Conservation (phyloP, 805 yeast genomes). For the Alloascoidea africana region DNA sequence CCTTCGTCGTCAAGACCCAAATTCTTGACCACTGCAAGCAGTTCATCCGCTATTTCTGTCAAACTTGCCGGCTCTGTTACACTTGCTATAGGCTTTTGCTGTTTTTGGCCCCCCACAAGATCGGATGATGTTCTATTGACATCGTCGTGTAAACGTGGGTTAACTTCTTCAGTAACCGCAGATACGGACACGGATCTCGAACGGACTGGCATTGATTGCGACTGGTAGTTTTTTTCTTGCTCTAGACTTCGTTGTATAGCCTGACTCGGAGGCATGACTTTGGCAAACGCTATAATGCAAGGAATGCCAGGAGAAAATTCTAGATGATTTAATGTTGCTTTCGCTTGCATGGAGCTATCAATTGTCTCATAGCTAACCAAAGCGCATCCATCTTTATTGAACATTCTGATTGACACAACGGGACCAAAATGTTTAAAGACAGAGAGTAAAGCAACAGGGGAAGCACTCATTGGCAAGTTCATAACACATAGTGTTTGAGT, state of each 20-base stretch:
- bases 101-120: no score
- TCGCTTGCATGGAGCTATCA: conserved; percentile 1
- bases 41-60: conserved; percentile 14
- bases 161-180: background rate
- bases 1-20: conserved; percentile 18
- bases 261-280: conserved; percentile 8
- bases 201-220: no score
- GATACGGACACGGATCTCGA: no score
- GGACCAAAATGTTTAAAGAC: background rate
- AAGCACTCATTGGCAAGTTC: background rate
- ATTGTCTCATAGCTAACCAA: conserved; percentile 1
- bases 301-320: conserved; percentile 1
- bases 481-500: background rate
- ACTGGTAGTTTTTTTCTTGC: conserved; percentile 5
- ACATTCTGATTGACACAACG: background rate
- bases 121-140: no score
- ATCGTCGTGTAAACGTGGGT: no score
- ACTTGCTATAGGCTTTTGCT: background rate
- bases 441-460: background rate
- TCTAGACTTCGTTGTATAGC: conserved; percentile 17
- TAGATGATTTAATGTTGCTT: background rate
- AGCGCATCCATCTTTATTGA: conserved; percentile 1
- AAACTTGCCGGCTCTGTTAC: conserved; percentile 12
- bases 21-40: conserved; percentile 15
- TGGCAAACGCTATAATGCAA: conserved; percentile 1